phyloP scores from a whole-genome alignment of 2,329 filamentous ascomycete genomes.

The Cordyceps tenuipes region DNA sequence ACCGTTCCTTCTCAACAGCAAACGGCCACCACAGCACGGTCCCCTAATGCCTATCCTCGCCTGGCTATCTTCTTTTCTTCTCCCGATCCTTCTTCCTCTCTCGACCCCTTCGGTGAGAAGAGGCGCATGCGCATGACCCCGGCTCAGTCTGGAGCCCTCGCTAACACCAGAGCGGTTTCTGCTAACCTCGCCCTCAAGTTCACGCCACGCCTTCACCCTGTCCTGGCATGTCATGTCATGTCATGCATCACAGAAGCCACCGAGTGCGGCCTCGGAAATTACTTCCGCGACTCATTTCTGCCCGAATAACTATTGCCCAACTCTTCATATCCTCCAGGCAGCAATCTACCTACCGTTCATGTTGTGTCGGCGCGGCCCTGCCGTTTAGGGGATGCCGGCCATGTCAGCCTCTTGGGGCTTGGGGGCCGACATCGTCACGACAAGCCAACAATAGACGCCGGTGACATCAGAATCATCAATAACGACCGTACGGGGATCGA shows the following conservation, averaged over 20 bases:
- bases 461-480: not conserved
- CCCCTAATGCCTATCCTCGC: not conserved
- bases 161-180: not conserved
- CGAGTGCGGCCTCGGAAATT: not conserved
- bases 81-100: not conserved
- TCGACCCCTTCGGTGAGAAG: not conserved
- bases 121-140: not conserved
- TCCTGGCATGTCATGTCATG: not conserved
- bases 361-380: not conserved
- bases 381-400: not conserved
- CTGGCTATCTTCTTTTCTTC: not conserved
- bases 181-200: not conserved
- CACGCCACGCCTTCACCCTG: not conserved
- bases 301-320: not conserved
- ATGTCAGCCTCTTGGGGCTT: not conserved
- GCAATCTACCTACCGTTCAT: not conserved
- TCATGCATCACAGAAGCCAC: not conserved
- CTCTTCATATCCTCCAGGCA: no score
- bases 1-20: no score
- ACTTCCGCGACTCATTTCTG: not conserved
- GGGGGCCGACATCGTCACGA: not conserved
- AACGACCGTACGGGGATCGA: not conserved
- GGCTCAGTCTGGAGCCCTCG: not conserved
- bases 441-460: not conserved
- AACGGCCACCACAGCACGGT: not conserved